Percentiles rank a stretch among this genome's conserved stretches.
These are phyloP conservation scores for Astrothelium macrocarpum DNA, from an alignment of 495 filamentous ascomycete genomes.

Conservation along the genomic window DNA sequence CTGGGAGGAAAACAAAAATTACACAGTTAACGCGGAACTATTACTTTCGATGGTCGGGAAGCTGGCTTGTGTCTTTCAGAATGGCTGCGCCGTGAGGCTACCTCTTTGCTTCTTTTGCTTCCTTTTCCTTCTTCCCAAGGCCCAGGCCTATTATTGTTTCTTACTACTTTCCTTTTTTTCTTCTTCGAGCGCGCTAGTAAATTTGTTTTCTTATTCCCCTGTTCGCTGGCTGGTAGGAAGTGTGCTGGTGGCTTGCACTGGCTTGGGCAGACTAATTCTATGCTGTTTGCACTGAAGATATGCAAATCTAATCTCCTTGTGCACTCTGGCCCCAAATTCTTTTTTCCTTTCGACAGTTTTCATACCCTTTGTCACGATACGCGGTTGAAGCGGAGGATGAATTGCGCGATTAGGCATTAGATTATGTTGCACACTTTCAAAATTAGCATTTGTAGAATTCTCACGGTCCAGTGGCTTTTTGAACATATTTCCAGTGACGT, in stretches of 20 bases:
- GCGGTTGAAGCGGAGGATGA: not conserved
- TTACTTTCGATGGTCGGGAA: no score
- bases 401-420: not conserved
- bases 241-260: not conserved
- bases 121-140: not conserved
- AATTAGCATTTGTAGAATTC: not conserved
- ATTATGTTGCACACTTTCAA: not conserved
- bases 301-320: no score
- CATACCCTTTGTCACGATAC: not conserved
- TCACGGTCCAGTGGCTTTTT: no score
- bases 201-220: no score
- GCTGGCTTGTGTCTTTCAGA: no score
- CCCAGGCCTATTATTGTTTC: not conserved
- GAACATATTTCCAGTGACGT: no score
- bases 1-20: not conserved
- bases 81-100: not conserved
- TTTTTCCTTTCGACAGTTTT: not conserved
- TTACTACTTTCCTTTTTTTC: not conserved
- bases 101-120: not conserved
- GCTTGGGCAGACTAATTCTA: not conserved
- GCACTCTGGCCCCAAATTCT: not conserved
- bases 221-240: not conserved
- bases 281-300: no score
- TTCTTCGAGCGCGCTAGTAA: not conserved
- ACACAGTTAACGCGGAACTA: not conserved